Conservation (phyloP, 257 asterid species). For the Capsicum chinense region DNA sequence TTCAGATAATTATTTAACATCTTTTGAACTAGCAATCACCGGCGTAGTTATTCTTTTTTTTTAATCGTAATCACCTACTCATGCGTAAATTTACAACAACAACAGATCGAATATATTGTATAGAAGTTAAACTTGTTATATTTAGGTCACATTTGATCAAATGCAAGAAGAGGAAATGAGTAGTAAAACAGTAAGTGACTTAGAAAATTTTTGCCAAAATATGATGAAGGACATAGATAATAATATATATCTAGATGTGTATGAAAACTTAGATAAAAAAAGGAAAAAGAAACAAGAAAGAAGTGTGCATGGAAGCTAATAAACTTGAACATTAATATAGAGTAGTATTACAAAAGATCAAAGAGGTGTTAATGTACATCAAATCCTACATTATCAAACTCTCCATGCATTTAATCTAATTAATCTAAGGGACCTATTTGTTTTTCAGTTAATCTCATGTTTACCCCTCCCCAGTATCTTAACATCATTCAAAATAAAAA, state of each 20-base stretch:
- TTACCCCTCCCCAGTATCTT: conserved; percentile 38
- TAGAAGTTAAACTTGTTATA: too few relatives aligned
- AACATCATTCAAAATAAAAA: neutral
- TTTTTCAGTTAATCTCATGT: conserved; percentile 26
- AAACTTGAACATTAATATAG: conserved; percentile 19
- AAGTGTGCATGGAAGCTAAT: neutral
- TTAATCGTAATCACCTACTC: too few relatives aligned
- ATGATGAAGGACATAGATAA: neutral
- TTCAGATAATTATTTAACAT: neutral
- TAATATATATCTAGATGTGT: neutral
- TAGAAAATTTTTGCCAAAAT: neutral
- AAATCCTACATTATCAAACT: conserved; percentile 29
- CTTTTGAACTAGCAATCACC: neutral
- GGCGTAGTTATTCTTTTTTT: neutral
- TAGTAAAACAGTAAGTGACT: neutral
- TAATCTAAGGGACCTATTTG: conserved; percentile 32
- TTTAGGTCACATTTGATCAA: neutral
- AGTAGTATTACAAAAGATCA: conserved; percentile 29
- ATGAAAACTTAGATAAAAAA: too few relatives aligned
- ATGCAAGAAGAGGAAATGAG: neutral
- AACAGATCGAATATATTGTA: too few relatives aligned
- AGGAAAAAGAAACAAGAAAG: neutral
- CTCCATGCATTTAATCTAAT: conserved; percentile 15
- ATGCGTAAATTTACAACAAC: too few relatives aligned
- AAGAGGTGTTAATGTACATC: conserved; percentile 34